Percentiles rank a stretch among this genome's conserved stretches.
Evolutionary conservation across 2,329 filamentous ascomycete genomes (phyloP).

Genomic region (Aspergillus intermedius): DNA sequence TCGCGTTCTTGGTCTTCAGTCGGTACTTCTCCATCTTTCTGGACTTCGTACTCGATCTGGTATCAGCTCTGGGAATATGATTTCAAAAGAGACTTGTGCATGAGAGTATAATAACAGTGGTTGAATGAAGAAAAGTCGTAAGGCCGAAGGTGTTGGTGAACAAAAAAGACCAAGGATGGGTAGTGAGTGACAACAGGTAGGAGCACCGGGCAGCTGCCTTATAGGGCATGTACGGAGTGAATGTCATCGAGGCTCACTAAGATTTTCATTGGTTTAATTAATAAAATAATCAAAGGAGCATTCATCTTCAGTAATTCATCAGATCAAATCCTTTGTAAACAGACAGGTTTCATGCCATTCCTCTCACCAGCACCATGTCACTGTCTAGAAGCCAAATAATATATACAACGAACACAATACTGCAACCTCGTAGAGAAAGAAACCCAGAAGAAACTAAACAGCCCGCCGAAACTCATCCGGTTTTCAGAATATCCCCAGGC

Average conservation of each 20-base stretch:
- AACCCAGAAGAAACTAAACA: slow-evolving; percentile 12
- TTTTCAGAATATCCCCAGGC: slow-evolving; percentile 20
- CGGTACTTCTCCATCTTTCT: no score
- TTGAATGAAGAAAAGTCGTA: neutral
- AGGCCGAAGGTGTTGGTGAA: no score
- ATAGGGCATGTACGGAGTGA: neutral
- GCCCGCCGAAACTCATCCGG: slow-evolving; percentile 19
- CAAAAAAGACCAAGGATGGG: no score
- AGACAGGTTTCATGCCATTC: neutral
- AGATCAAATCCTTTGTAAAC: neutral
- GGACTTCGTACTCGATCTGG: no score
- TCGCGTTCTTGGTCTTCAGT: no score
- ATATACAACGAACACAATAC: slow-evolving; percentile 24
- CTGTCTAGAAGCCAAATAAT: slow-evolving; percentile 11
- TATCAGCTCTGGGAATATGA: no score
- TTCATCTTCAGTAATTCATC: neutral
- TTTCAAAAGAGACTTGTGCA: no score
- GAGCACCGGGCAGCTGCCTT: slow-evolving; percentile 5
- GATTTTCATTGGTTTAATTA: neutral
- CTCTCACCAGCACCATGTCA: slow-evolving; percentile 1
- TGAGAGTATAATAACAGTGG: no score
- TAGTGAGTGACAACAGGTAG: slow-evolving; percentile 3
- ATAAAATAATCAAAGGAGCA: neutral
- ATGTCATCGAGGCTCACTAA: no score
- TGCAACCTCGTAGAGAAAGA: slow-evolving; percentile 12